A percentile compares a stretch with the other conserved stretches of the same genome.
These are phyloP conservation scores for Venturiaceae sp. DNA, from an alignment of 2,329 filamentous ascomycete species.

Conservation along the genomic window DNA sequence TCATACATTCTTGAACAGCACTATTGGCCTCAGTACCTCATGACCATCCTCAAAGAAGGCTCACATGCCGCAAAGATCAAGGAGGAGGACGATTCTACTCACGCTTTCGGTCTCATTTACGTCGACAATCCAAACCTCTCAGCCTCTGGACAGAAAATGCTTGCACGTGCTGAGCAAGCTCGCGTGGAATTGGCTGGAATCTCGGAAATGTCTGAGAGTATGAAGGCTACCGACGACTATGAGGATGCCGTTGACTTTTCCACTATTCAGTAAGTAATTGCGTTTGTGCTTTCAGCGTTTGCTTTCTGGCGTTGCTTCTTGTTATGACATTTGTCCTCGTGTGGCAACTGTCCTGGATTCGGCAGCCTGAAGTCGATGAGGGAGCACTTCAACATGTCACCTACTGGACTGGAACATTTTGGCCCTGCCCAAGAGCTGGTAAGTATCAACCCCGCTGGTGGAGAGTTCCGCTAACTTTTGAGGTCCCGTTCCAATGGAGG, in stretches of 20 bases:
- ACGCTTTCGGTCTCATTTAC: background rate
- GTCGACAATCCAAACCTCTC: constrained; percentile 9
- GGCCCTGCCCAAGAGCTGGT: background rate
- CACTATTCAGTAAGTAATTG: background rate
- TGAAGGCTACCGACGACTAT: background rate
- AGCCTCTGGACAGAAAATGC: constrained; percentile 20
- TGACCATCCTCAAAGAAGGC: constrained; percentile 3
- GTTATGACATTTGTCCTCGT: background rate
- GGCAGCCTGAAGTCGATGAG: background rate
- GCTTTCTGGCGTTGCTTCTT: too few relatives aligned
- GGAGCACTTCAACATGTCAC: background rate
- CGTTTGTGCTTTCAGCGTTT: background rate
- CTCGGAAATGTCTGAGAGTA: background rate
- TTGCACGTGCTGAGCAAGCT: constrained; percentile 22
- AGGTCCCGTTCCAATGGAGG: background rate
- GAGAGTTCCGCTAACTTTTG: background rate
- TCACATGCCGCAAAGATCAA: background rate
- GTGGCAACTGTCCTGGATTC: background rate
- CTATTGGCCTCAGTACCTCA: constrained; percentile 23
- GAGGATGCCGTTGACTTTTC: background rate
- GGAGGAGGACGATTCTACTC: background rate
- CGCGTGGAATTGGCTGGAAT: constrained; percentile 13
- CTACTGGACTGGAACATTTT: background rate
- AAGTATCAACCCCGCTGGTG: background rate
- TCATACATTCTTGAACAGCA: constrained; percentile 30